Evolutionary conservation across 805 yeast genomes (phyloP), one percentile per base, ranked within the genome.

Genomic region (Candida vaughaniae): DNA sequence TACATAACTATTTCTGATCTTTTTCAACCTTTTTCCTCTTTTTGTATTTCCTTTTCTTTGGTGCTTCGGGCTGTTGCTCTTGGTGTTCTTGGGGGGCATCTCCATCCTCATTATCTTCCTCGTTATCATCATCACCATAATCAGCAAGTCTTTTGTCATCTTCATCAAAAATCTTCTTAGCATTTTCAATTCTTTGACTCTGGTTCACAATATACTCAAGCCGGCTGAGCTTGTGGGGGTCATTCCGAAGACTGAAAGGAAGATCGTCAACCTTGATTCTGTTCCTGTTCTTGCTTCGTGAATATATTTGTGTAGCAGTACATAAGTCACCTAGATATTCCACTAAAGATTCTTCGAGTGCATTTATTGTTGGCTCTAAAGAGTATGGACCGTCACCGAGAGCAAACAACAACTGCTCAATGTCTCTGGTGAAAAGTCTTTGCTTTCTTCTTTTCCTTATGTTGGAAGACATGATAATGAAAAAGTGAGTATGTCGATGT

Each of bases 371-470:
- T 16, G 62, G 43, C 26, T 68, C 73, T 4, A 56, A 53, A 10
- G 66, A 59, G 7, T 61, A 61, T 0, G 72, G 69, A 2, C 65
- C 61, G 39, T 68, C 74, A 1, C 74, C 74, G 33, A 68, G 45
- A 4, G 72, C 59, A 36, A 57, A 68, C 9, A 68, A 51, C 15
- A 68, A 52, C 36, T 60, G 63, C 35, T 68, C 74, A 18, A 68
- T 64, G 43, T 68, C 74, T 25, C 60, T 64, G 20, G 61, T 52
- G 49, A 68, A 68, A 18, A 65, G 55, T 27, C 66, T 56, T 36
- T 63, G 69, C 31, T 60, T 57, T 38, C 59, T 51, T 36, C 64
- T 51, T 27, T 33, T 45, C 29, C 29, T 38, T 4, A 27, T 3
- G 15, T 32, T 35, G 27, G 25, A 25, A 11, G 39, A 36, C 39